Conservation (phyloP, 2,329 filamentous ascomycete genomes). For the Clonostachys solani region DNA sequence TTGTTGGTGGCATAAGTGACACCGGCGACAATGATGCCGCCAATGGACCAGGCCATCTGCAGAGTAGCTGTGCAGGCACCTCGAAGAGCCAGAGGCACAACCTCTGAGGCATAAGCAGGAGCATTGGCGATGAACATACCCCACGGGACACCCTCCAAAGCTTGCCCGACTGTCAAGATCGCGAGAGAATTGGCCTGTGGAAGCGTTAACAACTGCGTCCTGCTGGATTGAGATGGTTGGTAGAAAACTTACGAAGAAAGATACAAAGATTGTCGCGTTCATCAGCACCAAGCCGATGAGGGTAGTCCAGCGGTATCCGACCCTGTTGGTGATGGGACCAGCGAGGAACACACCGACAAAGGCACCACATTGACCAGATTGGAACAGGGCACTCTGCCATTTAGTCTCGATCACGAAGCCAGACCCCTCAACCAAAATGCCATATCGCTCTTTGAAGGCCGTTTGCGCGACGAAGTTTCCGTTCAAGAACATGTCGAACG, state of each 20-base stretch:
- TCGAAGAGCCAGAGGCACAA: conserved; percentile 37
- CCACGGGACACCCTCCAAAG: conserved; percentile 37
- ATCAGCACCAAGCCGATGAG: conserved; percentile 28
- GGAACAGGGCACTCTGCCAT: conserved; percentile 32
- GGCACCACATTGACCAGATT: conserved; percentile 24
- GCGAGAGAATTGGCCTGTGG: conserved; percentile 3
- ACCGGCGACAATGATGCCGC: conserved; percentile 31
- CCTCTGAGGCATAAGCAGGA: conserved; percentile 43
- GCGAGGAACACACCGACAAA: conserved; percentile 27
- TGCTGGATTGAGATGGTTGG: background rate
- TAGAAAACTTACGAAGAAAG: conserved; percentile 43
- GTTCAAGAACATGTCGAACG: no score
- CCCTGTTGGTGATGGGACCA: conserved; percentile 24
- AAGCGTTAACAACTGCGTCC: conserved; percentile 4
- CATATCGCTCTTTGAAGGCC: conserved; percentile 29
- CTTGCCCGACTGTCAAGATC: conserved; percentile 37
- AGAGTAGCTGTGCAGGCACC: conserved; percentile 38
- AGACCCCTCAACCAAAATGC: conserved; percentile 13
- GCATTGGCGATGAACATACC: conserved; percentile 44
- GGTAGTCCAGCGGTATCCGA: conserved; percentile 29
- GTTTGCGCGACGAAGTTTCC: conserved; percentile 5
- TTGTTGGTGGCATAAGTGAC: conserved; percentile 28
- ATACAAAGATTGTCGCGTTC: conserved; percentile 36
- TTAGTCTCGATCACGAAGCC: conserved; percentile 26
- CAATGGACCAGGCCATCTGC: conserved; percentile 21